Percentiles rank a stretch among this genome's conserved stretches.
phyloP scores from a whole-genome alignment of 495 filamentous ascomycete species.

The Chaetomium tenue region DNA sequence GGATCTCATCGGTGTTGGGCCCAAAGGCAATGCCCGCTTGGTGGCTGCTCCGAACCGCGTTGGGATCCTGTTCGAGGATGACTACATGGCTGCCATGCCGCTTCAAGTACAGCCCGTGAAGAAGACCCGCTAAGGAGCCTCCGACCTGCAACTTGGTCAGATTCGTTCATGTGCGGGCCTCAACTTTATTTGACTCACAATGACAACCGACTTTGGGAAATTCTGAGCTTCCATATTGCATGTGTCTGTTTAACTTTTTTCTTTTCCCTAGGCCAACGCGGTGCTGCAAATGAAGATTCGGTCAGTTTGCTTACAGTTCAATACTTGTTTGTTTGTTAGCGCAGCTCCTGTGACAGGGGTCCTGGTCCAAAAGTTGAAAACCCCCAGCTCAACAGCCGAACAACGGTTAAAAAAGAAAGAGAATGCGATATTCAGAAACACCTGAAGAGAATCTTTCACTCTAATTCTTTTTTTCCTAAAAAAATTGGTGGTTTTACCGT shows the following conservation, averaged over 20 bases:
- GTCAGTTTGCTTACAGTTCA: no score
- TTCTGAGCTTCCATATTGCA: neutral
- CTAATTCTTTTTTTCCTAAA: no score
- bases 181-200: neutral
- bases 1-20: constrained; percentile 18
- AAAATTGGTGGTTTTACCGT: no score
- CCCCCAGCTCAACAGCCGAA: no score
- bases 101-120: constrained; percentile 43
- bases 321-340: no score
- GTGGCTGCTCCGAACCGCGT: constrained; percentile 42
- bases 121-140: constrained; percentile 40
- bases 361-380: no score
- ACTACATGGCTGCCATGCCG: constrained; percentile 42
- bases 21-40: constrained; percentile 51
- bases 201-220: neutral
- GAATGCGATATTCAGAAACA: no score
- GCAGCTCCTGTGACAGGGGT: no score
- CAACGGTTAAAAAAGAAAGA: no score
- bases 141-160: constrained; percentile 30
- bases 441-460: no score
- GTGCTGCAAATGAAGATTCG: no score
- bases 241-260: neutral
- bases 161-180: neutral
- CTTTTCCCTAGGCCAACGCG: no score
- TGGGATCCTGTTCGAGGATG: constrained; percentile 49